Evolutionary conservation across 1,139 yeast genomes (phyloP), one percentile per base, ranked within the genome.

Genomic region (Scheffersomyces segobiensis): DNA sequence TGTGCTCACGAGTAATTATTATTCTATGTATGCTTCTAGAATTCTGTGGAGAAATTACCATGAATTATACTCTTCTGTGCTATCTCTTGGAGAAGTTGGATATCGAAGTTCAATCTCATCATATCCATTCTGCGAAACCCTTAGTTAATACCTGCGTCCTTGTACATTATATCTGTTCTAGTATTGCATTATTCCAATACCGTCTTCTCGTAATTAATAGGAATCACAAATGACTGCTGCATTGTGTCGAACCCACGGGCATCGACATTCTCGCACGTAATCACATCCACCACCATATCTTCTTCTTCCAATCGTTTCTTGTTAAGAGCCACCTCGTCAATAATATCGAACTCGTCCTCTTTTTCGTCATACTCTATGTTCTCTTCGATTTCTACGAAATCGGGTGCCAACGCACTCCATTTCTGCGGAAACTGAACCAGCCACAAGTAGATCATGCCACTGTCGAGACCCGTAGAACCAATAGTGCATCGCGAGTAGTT

Each of bases 321-420:
- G 62, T 82, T 83, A 62, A 87, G 78, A 55, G 82, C 88, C 49
- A 81, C 84, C 59, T 87, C 90, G 60, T 87, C 93, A 5, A 86
- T 83, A 47, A 91, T 83, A 71, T 93, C 99, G 72, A 93, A 93
- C 72, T 93, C 99, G 71, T 93, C 97, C 71, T 93, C 99, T 59
- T 84, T 83, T 68, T 93, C 99, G 62, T 87, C 86, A 71, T 93
- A 93, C 60, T 91, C 93, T 17, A 92, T 88, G 67, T 93, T 93
- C 67, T 93, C 97, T 69, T 93, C 98, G 51, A 93, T 87, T 71
- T 93, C 98, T 56, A 90, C 97, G 70, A 95, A 93, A 72, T 95
- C 99, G 0, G 98, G 98, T 0, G 98, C 98, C 64, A 93, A 79
- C 0, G 98, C 97, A 72, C 97, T 89, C 99, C 99, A 93, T 73